Base-by-base conservation (phyloP, 2,329 filamentous ascomycete genomes). In the Aspergillus sp. region DNA sequence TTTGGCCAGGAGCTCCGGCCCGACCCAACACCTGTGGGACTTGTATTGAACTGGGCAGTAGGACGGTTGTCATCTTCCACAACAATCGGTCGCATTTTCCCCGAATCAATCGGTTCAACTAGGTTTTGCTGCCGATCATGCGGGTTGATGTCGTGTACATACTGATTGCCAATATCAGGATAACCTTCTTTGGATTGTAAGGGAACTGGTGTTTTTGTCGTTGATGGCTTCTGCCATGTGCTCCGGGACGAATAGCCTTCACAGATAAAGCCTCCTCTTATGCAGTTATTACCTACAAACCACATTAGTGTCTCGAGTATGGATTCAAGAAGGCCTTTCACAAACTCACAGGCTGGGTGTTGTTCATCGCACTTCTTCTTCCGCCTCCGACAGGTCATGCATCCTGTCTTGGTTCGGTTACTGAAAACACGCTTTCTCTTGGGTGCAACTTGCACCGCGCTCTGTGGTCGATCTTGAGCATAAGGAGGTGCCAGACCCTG, bases 301-400 rank as follows among this genome's bases (percentile, higher is more conserved):
- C 51, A 59, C 25, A 55, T 63, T 31, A 67, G 54, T 60, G 53
- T 60, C 25, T 60, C 57, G 57, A 11, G n/a, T 50, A 31, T 58
- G 49, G 25, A 55, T 58, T 54, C 19, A 59, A 59, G 7, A 63
- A 34, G n/a, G 25, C 7, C 17, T 19, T 22, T 41, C n/a, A 13
- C 38, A 49, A 54, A 77, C 91, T 83, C 83, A 96, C 95, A 98
- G 77, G 92, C 88, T 28, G 95, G 95, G 76, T 96, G 96, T 57
- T 86, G 86, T 81, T 98, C 95, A 74, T 98, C 94, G 74, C 95
- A 98, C 79, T 98, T 98, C 87, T 98, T 98, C 85, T 98, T 98
- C 62, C 94, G 86, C 74, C 87, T 87, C 63, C 94, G 86, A 76
- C 94, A 98, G 6, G 94, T 98, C 78, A 96, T 87, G 76, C 94